Evolutionary conservation across 1,139 yeast species (phyloP), one percentile per base, ranked within the genome.

Genomic region (Saccharomyces pastorianus): DNA sequence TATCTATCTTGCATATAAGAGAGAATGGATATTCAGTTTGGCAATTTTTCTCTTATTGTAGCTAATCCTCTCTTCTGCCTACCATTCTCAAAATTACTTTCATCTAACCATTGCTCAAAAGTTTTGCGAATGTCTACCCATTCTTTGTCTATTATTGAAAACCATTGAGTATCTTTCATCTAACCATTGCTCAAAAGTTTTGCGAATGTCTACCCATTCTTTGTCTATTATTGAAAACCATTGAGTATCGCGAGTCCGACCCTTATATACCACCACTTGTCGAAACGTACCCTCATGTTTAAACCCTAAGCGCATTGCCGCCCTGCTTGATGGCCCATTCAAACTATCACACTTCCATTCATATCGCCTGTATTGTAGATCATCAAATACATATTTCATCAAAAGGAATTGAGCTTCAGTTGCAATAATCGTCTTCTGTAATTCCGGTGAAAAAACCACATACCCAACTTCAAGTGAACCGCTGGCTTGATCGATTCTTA

Each of bases 331-430:
- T 0, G 70, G 68, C 17, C 49, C 64, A 48, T 70, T 69, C 26
- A 64, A 58, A 25, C 58, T 55, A 55, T 70, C 64, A 54, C 72
- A 70, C 51, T 67, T 69, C 73, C 73, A 71, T 52, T 68, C 72
- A 50, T 59, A 62, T 14, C 73, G 61, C 14, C 73, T 60, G 55
- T 68, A 66, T 5, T 67, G 63, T 46, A 68, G 58, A 11, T 51
- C 55, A 2, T 64, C 68, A 50, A 70, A 65, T 1, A 65, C 71
- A 49, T 68, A 58, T 44, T 59, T 58, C 54, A 65, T 61, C 55
- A 68, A 49, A 46, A 70, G 55, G 54, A 61, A 69, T 46, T 63
- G 62, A 2, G 67, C 65, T 51, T 70, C 73, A 0, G 73, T 69
- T 9, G 70, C 64, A 25, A 60, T 57, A 6, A 63, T 58, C 5